Base-by-base conservation (phyloP, 805 yeast species). In the Yarrowia hollandica region DNA sequence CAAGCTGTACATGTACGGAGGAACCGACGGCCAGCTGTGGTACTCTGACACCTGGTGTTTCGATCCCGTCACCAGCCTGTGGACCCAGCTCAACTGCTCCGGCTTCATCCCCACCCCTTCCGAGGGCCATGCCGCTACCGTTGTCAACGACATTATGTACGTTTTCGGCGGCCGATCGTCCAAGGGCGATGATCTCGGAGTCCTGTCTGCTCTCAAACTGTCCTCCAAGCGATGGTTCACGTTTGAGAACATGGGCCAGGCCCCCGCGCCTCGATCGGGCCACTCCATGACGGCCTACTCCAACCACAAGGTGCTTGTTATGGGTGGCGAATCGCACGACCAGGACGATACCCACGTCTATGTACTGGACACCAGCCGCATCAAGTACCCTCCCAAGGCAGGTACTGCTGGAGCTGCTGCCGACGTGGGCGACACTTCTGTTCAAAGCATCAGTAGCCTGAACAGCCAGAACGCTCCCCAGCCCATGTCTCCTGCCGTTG, bases 1-100 rank as follows among this genome's bases (percentile, higher is more conserved):
- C 69, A 85, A 85, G 68, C 76, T 94, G 60, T 92, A 85, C 77
- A 76, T 94, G 10, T 94, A 87, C 74, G 99, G 99, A 62, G 99
- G 99, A 60, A 87, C 90, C 60, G 90, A 89, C 66, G 82, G 86
- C 23, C 82, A 79, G 62, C 79, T 79, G 55, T 80, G 91, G 62
- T 82, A 81, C 54, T 84, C 86, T 67, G 92, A 88, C 65, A 75
- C 92, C 31, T 90, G 92, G 83, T 76, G 84, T 66, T 94, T 80
- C 72, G 92, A 92, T 69, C 89, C 96, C 0, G 64, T 72, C 8
- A 70, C 72, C 7, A 82, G 82, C 65, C 77, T 78, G 37, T 94
- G 98, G 97, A 75, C 82, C 21, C 81, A 80, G 62, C 74, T 88
- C 34, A 79, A 79, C 56, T 82, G 95, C 33, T 74, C 81, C n/a